A percentile compares a stretch with the other conserved stretches of the same genome.
Conservation (phyloP, 108 stramenopile genomes). For the Nitzschia sp. region DNA sequence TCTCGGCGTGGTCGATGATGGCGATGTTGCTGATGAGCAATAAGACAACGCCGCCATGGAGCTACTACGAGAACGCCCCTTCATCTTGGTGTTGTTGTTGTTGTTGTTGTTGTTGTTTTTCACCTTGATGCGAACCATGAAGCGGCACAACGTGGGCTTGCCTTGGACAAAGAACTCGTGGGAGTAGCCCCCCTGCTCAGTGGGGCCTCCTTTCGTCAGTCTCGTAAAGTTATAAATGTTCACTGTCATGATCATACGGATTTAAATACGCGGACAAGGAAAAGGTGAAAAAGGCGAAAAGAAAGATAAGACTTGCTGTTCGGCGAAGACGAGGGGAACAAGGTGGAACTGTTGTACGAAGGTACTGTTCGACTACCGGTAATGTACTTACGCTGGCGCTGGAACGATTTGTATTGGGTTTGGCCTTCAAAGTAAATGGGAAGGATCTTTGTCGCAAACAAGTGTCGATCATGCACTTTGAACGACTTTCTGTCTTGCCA, state of each 20-base stretch:
- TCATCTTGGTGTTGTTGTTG: too few relatives aligned
- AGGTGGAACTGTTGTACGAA: background rate
- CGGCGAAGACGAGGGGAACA: background rate
- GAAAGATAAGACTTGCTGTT: background rate
- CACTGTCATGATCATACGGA: conserved; percentile 37
- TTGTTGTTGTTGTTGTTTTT: too few relatives aligned
- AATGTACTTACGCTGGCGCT: conserved; percentile 60
- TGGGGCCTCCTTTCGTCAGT: background rate
- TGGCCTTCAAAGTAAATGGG: conserved; percentile 77
- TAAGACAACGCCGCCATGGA: too few relatives aligned
- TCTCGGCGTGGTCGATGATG: too few relatives aligned
- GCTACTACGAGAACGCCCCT: too few relatives aligned
- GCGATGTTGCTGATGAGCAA: too few relatives aligned
- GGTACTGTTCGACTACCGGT: background rate
- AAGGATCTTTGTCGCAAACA: conserved; percentile 60
- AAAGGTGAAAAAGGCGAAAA: background rate
- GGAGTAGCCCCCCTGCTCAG: conserved; percentile 3
- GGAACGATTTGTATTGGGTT: conserved; percentile 77
- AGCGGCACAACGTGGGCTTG: conserved; percentile 14
- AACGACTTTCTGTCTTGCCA: conserved; percentile 63
- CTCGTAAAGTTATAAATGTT: conserved; percentile 22
- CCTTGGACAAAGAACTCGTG: conserved; percentile 24
- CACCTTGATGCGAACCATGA: conserved; percentile 23
- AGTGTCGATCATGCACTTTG: conserved; percentile 43
- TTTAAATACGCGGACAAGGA: too few relatives aligned